phyloP scores from a whole-genome alignment of 768 basidiomycete genomes.

The Suillus clintonianus region DNA sequence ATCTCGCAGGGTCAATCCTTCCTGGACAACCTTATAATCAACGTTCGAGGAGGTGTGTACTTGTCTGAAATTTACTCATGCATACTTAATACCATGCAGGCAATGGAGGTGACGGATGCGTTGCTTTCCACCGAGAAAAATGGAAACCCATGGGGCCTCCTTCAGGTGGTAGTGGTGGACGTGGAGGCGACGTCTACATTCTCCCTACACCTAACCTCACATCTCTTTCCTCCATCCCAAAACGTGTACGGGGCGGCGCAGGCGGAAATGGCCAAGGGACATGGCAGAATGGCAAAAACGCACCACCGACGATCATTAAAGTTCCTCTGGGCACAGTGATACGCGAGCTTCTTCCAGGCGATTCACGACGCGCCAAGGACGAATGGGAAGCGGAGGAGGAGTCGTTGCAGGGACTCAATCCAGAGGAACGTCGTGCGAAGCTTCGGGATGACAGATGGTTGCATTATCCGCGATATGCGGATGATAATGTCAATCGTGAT shows the following conservation, averaged over 20 bases:
- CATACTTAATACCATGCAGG: conserved; percentile 44
- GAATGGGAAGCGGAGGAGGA: conserved; percentile 78
- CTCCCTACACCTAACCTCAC: conserved; percentile 76
- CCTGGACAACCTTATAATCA: conserved; percentile 81
- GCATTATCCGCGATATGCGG: conserved; percentile 72
- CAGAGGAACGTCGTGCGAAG: conserved; percentile 51
- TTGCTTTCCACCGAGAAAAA: conserved; percentile 91
- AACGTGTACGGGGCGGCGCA: conserved; percentile 63
- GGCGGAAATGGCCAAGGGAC: conserved; percentile 81
- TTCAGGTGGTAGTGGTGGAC: conserved; percentile 91
- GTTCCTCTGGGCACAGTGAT: conserved; percentile 94
- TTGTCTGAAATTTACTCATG: not conserved
- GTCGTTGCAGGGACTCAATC: conserved; percentile 46
- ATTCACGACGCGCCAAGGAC: conserved; percentile 63
- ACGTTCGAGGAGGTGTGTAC: conserved; percentile 68
- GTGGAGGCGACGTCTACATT: conserved; percentile 86
- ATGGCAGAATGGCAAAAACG: conserved; percentile 83
- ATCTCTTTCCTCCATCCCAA: conserved; percentile 71
- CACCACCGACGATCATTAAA: conserved; percentile 68
- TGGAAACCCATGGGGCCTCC: conserved; percentile 83
- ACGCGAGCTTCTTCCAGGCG: conserved; percentile 67
- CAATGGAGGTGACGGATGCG: conserved; percentile 87
- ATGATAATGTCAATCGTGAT: conserved; percentile 62
- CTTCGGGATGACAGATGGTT: conserved; percentile 74
- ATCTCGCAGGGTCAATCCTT: conserved; percentile 68